Percentiles rank a stretch among this genome's conserved stretches.
Evolutionary conservation across 1,284 basidiomycete species (phyloP).

Genomic region (Pseudozyma hubeiensis): DNA sequence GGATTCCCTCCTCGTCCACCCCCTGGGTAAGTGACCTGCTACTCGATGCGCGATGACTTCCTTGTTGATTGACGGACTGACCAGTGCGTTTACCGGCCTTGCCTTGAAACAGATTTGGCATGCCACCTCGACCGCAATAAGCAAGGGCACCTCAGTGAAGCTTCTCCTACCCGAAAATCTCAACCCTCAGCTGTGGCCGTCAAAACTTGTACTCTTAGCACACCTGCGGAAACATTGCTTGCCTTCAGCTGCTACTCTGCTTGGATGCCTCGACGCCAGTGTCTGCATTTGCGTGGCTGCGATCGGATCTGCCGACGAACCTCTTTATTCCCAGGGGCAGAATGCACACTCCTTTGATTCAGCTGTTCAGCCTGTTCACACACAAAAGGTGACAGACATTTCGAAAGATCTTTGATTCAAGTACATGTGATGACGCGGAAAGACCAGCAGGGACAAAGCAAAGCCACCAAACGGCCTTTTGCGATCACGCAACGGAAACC

Average conservation of each 20-base stretch:
- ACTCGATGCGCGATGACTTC: background rate
- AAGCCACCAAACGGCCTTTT: too few species aligned
- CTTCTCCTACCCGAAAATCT: background rate
- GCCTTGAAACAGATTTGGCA: slow-evolving; percentile 29
- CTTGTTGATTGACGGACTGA: background rate
- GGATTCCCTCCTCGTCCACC: slow-evolving; percentile 44
- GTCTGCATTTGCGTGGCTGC: too few species aligned
- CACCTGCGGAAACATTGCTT: background rate
- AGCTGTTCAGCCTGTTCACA: too few species aligned
- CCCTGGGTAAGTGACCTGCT: slow-evolving; percentile 28
- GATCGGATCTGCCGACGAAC: too few species aligned
- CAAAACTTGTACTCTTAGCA: slow-evolving; percentile 29
- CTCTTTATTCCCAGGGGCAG: too few species aligned
- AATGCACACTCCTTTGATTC: too few species aligned
- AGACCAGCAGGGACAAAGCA: background rate
- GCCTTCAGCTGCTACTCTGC: too few species aligned
- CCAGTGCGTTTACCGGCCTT: background rate
- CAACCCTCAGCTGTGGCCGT: background rate
- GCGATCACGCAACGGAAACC: slow-evolving; percentile 27
- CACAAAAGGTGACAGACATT: too few species aligned
- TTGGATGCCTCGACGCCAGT: too few species aligned
- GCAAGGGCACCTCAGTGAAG: background rate
- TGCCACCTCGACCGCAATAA: slow-evolving; percentile 50
- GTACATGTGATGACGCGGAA: background rate
- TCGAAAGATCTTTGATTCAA: background rate